Conservation (phyloP, 768 basidiomycete genomes). For the Trametes coccinea region DNA sequence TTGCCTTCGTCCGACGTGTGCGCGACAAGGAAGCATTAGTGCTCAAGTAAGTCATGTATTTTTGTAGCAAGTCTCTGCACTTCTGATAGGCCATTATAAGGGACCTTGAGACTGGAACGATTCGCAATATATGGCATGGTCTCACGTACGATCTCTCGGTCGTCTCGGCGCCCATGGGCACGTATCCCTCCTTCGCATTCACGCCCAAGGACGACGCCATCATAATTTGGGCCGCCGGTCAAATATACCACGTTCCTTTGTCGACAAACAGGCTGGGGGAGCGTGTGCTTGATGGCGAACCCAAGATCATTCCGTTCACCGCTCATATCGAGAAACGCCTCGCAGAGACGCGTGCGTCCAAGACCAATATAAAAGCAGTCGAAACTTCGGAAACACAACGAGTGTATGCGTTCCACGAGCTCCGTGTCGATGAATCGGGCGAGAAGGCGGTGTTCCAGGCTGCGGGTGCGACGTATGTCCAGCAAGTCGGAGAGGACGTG, state of each 20-base stretch:
- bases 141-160: constrained; percentile 64
- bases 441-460: constrained; percentile 61
- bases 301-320: constrained; percentile 54
- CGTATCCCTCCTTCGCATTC: constrained; percentile 76
- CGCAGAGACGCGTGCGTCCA: constrained; percentile 55
- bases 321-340: constrained; percentile 65
- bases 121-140: constrained; percentile 66
- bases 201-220: constrained; percentile 57
- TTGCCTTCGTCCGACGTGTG: constrained; percentile 74
- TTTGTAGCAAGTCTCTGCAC: background rate
- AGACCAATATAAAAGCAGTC: constrained; percentile 51
- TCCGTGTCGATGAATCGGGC: constrained; percentile 57
- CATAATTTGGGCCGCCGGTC: constrained; percentile 74
- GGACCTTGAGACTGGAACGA: constrained; percentile 65
- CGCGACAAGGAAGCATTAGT: constrained; percentile 73
- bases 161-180: constrained; percentile 76
- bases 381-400: constrained; percentile 58
- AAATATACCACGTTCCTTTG: constrained; percentile 65
- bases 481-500: constrained; percentile 36
- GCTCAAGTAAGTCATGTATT: constrained; percentile 52
- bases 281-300: constrained; percentile 42
- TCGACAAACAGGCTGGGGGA: constrained; percentile 53
- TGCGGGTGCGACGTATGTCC: constrained; percentile 59
- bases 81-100: constrained; percentile 34
- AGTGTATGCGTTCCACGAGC: constrained; percentile 61